Evolutionary conservation across 2,329 filamentous ascomycete genomes (phyloP).

Genomic region (Trichoderma simmonsii): DNA sequence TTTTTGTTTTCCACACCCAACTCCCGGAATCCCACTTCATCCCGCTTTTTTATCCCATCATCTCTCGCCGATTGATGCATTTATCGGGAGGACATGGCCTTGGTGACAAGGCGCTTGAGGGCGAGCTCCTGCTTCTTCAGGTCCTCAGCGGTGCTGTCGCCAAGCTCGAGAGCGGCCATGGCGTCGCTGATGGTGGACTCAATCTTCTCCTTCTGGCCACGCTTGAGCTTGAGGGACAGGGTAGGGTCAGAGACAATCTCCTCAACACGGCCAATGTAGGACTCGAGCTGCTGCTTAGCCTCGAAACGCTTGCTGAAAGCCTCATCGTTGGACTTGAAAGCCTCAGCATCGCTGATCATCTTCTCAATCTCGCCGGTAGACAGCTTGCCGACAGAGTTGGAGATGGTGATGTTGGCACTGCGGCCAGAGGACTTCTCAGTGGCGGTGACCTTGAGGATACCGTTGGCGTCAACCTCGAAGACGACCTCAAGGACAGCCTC

Average conservation of each 20-base stretch:
- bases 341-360: slow-evolving; percentile 96
- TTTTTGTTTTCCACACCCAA: slow-evolving; percentile 21
- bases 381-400: slow-evolving; percentile 98
- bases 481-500: slow-evolving; percentile 96
- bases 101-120: slow-evolving; percentile 96
- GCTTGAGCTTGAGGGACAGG: slow-evolving; percentile 96
- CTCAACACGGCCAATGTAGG: slow-evolving; percentile 97
- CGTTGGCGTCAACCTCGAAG: slow-evolving; percentile 99
- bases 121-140: slow-evolving; percentile 99
- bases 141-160: slow-evolving; percentile 87
- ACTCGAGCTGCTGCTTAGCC: slow-evolving; percentile 98
- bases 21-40: slow-evolving; percentile 22
- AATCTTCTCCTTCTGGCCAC: slow-evolving; percentile 99
- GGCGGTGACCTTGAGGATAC: slow-evolving; percentile 98
- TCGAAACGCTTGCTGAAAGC: slow-evolving; percentile 99
- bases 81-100: slow-evolving; percentile 89
- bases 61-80: background rate
- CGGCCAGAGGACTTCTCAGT: slow-evolving; percentile 98
- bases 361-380: slow-evolving; percentile 91
- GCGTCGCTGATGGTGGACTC: slow-evolving; percentile 95
- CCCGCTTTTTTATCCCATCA: slow-evolving; percentile 14
- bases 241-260: slow-evolving; percentile 97
- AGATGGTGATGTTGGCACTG: slow-evolving; percentile 98
- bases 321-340: slow-evolving; percentile 98
- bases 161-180: slow-evolving; percentile 95